Evolutionary conservation across 2,329 filamentous ascomycete species (phyloP).

Genomic region (Diaporthe nobilis): DNA sequence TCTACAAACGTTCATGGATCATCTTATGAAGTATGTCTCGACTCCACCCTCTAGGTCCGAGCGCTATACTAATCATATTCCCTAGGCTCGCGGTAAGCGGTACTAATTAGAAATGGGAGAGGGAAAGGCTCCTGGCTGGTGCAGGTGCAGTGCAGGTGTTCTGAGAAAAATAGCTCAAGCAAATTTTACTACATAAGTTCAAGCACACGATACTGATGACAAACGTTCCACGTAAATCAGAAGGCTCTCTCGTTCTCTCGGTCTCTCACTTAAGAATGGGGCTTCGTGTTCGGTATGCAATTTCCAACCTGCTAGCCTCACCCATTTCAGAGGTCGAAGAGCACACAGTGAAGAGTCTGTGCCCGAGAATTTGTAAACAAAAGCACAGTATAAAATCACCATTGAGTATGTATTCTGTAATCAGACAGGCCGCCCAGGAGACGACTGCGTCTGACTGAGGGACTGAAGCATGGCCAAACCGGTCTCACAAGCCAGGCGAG

Average conservation of each 20-base stretch:
- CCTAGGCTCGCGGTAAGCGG: conserved; percentile 73
- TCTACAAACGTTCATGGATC: conserved; percentile 98
- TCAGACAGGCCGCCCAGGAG: background rate
- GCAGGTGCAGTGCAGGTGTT: conserved; percentile 7
- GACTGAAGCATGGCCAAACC: background rate
- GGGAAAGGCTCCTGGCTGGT: background rate
- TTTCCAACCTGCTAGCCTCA: too few relatives aligned
- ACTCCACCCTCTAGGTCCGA: conserved; percentile 12
- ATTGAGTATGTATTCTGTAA: background rate
- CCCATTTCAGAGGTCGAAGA: background rate
- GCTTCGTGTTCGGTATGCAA: too few relatives aligned
- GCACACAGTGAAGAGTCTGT: background rate
- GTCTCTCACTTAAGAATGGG: background rate
- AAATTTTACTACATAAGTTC: conserved; percentile 2
- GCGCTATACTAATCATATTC: conserved; percentile 41
- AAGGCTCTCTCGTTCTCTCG: background rate
- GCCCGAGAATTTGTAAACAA: too few relatives aligned
- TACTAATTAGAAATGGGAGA: conserved; percentile 63
- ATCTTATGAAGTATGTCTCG: conserved; percentile 92
- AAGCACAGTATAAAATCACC: too few relatives aligned
- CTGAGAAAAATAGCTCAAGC: conserved; percentile 16
- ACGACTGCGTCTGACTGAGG: background rate
- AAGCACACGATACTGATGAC: conserved; percentile 11
- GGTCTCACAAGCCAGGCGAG: background rate
- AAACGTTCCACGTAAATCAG: background rate